Base-by-base conservation (phyloP, 257 asterid species). In the Plectranthus barbatus region DNA sequence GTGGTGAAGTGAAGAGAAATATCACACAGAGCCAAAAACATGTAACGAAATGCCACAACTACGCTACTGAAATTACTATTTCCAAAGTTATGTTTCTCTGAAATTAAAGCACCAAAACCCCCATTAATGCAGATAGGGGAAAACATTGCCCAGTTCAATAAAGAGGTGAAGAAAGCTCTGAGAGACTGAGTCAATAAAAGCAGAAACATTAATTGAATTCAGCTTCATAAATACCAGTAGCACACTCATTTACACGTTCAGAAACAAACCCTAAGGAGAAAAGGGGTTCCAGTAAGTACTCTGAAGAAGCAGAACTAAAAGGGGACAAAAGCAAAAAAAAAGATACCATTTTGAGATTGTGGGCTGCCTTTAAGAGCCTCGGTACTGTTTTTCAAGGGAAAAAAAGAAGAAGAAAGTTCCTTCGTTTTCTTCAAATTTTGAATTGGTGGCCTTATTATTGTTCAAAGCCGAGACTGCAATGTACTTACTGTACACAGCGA, bases 341-440 rank as follows among this genome's bases (percentile, higher is more conserved):
- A 75, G 74, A 71, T 76, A 81, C 87, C 82, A 76, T 78, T 78
- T 75, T 76, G 67, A 74, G 81, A 71, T 76, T 70, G 69, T 68
- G 80, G 71, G 77, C 71, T 71, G 68, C 76, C 81, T 72, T 74
- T 65, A 71, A 56, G 76, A 72, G 62, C 64, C 67, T 50, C 44
- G 21, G 69, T 63, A 65, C 72, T 56, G 61, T 76, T 65, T 69
- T 48, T 69, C 34, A 23, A 67, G n/a, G n/a, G 62, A 47, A 50
- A 42, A n/a, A n/a, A 10, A 40, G 9, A 34, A 60, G 58, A 64
- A 61, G 44, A 56, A 51, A 47, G 17, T 58, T 12, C 18, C 1
- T 24, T 33, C 42, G 26, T 34, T 2, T 23, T 34, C 62, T n/a
- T 26, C 42, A 58, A 40, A 52, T 10, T 64, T 70, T 67, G 77